phyloP scores from a whole-genome alignment of 2,329 filamentous ascomycete genomes.

The Aspergillus sp. region DNA sequence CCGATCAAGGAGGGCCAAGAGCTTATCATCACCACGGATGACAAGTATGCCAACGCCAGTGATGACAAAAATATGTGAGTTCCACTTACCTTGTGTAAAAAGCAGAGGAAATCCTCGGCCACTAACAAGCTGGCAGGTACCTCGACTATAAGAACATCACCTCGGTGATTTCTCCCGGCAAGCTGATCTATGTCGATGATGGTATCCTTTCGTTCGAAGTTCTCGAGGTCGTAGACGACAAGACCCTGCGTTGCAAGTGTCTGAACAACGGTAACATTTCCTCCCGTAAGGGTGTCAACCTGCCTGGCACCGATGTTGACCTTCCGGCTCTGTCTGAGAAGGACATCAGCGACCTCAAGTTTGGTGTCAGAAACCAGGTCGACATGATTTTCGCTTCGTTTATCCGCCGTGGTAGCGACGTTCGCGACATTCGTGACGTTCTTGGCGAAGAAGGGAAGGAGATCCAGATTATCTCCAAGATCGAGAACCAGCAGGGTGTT shows the following conservation, averaged over 20 bases:
- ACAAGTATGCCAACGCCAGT: slow-evolving; percentile 74
- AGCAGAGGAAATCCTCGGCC: background rate
- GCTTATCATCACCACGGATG: slow-evolving; percentile 95
- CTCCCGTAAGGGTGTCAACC: slow-evolving; percentile 98
- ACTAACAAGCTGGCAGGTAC: slow-evolving; percentile 51
- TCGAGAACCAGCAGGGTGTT: slow-evolving; percentile 98
- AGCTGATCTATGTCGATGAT: slow-evolving; percentile 96
- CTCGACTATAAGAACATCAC: slow-evolving; percentile 99
- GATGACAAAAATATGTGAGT: slow-evolving; percentile 89
- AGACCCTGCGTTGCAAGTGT: slow-evolving; percentile 78
- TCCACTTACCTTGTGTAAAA: background rate
- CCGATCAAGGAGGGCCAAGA: slow-evolving; percentile 75
- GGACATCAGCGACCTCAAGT: slow-evolving; percentile 86
- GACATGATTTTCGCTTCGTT: slow-evolving; percentile 99
- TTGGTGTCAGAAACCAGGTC: slow-evolving; percentile 96
- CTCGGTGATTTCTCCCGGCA: slow-evolving; percentile 86
- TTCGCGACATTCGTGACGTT: slow-evolving; percentile 82
- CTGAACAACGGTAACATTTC: slow-evolving; percentile 99
- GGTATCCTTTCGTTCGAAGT: slow-evolving; percentile 97
- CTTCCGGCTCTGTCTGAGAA: slow-evolving; percentile 96
- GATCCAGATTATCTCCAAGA: slow-evolving; percentile 99
- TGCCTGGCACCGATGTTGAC: slow-evolving; percentile 97
- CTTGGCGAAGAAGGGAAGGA: slow-evolving; percentile 86
- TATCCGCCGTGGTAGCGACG: slow-evolving; percentile 89
- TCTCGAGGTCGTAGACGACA: slow-evolving; percentile 72